phyloP scores from a whole-genome alignment of 176 grass and related monocot genomes.

The Ensete ventricosum region DNA sequence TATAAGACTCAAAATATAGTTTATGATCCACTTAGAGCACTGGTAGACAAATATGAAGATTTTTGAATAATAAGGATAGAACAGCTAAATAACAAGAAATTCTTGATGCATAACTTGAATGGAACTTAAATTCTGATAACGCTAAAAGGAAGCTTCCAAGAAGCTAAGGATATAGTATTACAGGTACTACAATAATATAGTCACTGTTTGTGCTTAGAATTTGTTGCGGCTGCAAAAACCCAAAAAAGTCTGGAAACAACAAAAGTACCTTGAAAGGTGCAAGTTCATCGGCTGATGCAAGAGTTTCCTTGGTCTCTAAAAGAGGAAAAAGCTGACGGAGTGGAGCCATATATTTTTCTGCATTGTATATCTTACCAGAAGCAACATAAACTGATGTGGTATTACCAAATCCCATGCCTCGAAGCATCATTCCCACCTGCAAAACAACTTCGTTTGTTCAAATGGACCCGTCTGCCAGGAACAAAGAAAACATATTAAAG shows the following conservation, averaged over 20 bases:
- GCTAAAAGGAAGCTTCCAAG: not conserved
- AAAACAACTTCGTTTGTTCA: constrained; percentile 1
- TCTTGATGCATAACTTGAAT: too few species aligned
- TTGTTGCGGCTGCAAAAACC: too few species aligned
- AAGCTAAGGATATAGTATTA: not conserved
- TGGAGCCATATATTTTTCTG: constrained; percentile 65
- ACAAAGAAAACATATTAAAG: too few species aligned
- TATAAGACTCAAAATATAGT: too few species aligned
- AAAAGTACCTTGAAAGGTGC: constrained; percentile 51
- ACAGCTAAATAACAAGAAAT: too few species aligned
- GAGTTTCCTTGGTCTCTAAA: constrained; percentile 69
- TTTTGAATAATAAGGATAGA: too few species aligned
- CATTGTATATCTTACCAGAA: constrained; percentile 78
- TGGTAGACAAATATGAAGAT: too few species aligned
- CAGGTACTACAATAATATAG: too few species aligned
- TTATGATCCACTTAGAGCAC: too few species aligned
- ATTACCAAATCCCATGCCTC: constrained; percentile 88
- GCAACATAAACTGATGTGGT: constrained; percentile 68
- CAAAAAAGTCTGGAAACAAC: not conserved
- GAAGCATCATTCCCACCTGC: constrained; percentile 98
- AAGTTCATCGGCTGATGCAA: constrained; percentile 61
- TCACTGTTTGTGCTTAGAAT: too few species aligned
- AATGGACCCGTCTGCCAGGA: too few species aligned
- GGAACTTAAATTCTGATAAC: too few species aligned
- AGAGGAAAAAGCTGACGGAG: constrained; percentile 70